A percentile compares a stretch with the other conserved stretches of the same genome.
Evolutionary conservation across 1,139 yeast genomes (phyloP).

Genomic region (Zygotorulaspora mrakii): DNA sequence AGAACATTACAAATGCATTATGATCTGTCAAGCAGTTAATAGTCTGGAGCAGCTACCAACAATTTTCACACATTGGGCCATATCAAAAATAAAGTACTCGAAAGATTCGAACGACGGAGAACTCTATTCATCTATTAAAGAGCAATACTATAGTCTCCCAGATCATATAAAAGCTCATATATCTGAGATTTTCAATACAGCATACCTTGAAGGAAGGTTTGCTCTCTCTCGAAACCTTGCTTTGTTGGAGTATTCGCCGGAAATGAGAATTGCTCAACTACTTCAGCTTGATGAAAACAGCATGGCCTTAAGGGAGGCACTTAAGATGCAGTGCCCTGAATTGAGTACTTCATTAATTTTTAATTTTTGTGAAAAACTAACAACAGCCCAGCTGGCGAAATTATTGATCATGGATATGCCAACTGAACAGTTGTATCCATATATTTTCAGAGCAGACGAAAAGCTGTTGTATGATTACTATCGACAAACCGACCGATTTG

Average conservation of each 20-base stretch:
- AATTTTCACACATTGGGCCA: slow-evolving; percentile 80
- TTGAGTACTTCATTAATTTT: slow-evolving; percentile 59
- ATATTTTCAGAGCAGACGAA: slow-evolving; percentile 37
- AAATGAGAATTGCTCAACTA: slow-evolving; percentile 59
- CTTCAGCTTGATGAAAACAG: slow-evolving; percentile 71
- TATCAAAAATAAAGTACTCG: slow-evolving; percentile 58
- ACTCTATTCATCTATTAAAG: slow-evolving; percentile 50
- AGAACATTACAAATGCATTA: slow-evolving; percentile 60
- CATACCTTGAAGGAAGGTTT: slow-evolving; percentile 79
- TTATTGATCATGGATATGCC: slow-evolving; percentile 44
- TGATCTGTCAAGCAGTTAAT: slow-evolving; percentile 51
- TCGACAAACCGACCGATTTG: slow-evolving; percentile 56
- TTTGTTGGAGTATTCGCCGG: slow-evolving; percentile 63
- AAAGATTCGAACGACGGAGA: slow-evolving; percentile 55
- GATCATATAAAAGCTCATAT: slow-evolving; percentile 46
- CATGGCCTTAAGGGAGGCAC: slow-evolving; percentile 64
- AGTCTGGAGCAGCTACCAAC: slow-evolving; percentile 18
- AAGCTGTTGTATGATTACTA: slow-evolving; percentile 49
- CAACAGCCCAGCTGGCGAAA: slow-evolving; percentile 54
- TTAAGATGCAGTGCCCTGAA: slow-evolving; percentile 63
- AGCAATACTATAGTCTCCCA: slow-evolving; percentile 33
- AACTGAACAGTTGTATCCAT: slow-evolving; percentile 46
- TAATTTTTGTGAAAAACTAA: slow-evolving; percentile 46
- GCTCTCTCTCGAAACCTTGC: slow-evolving; percentile 62
- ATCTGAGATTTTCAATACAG: slow-evolving; percentile 61